These are phyloP conservation scores for Exophiala calicioides DNA, from an alignment of 2,329 filamentous ascomycete species.

Conservation along the genomic window DNA sequence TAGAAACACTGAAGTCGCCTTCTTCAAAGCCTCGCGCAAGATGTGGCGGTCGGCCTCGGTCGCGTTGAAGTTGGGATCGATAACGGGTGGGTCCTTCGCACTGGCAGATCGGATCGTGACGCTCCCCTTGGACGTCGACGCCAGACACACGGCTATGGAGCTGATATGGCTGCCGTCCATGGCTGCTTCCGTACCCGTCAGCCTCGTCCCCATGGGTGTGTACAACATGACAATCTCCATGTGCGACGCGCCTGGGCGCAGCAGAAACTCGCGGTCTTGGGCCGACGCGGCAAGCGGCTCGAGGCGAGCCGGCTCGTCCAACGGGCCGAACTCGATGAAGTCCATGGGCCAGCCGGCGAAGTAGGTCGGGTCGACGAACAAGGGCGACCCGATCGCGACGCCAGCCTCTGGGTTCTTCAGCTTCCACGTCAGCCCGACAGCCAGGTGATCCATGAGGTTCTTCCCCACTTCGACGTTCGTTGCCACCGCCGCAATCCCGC, in stretches of 20 bases:
- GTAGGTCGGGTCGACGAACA: conserved; percentile 42
- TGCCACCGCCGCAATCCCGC: conserved; percentile 35
- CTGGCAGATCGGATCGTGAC: conserved; percentile 45
- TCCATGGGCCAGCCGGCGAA: conserved; percentile 40
- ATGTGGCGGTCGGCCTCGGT: conserved; percentile 11
- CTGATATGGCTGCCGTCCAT: conserved; percentile 16
- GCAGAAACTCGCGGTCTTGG: conserved; percentile 10
- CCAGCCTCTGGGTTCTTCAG: conserved; percentile 35
- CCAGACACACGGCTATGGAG: conserved; percentile 3
- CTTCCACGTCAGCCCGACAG: conserved; percentile 34
- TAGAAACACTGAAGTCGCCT: conserved; percentile 27
- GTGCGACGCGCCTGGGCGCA: conserved; percentile 15
- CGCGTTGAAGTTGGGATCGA: conserved; percentile 48
- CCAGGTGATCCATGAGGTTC: conserved; percentile 40
- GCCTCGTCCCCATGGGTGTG: conserved; percentile 2
- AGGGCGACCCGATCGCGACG: conserved; percentile 39
- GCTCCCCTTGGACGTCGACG: conserved; percentile 49
- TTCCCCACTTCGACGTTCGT: conserved; percentile 40
- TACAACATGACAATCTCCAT: conserved; percentile 14
- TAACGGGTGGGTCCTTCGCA: conserved; percentile 37
- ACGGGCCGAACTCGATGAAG: conserved; percentile 34
- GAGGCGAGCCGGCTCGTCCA: conserved; percentile 8
- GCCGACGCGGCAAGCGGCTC: conserved; percentile 4
- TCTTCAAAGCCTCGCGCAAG: conserved; percentile 11
- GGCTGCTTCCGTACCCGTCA: conserved; percentile 9